These are phyloP conservation scores for Aspergillus fumigatus DNA, from an alignment of 2,329 filamentous ascomycete genomes.

Conservation along the genomic window DNA sequence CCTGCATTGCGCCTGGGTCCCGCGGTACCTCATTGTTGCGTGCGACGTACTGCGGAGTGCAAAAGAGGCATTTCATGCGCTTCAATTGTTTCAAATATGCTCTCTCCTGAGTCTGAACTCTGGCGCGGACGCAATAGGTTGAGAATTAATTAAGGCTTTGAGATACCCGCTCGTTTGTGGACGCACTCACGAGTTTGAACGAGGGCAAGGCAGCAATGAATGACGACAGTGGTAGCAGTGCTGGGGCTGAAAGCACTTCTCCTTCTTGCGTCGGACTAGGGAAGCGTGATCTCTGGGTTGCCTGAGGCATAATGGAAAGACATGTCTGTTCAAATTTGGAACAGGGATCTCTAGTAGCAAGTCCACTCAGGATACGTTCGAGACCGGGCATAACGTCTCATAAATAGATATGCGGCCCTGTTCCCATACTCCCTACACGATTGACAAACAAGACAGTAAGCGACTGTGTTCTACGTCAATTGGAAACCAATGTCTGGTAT, in stretches of 20 bases:
- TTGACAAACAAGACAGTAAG: neutral
- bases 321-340: neutral
- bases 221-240: too few species aligned
- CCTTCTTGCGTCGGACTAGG: neutral
- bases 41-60: too few species aligned
- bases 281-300: neutral
- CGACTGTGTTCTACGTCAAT: neutral
- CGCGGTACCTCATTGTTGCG: too few species aligned
- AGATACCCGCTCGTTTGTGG: too few species aligned
- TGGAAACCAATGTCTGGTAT: conserved; percentile 9
- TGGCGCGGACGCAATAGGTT: too few species aligned
- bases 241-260: neutral
- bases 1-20: too few species aligned
- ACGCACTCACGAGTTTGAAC: too few species aligned
- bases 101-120: too few species aligned
- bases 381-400: neutral
- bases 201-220: too few species aligned
- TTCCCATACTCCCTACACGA: neutral
- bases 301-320: neutral
- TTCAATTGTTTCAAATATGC: too few species aligned
- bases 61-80: too few species aligned
- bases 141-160: too few species aligned
- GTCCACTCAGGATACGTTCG: neutral
- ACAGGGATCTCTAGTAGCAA: neutral
- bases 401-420: neutral